Conservation (phyloP, 1,284 basidiomycete species). For the Xerocomus minutiporus region DNA sequence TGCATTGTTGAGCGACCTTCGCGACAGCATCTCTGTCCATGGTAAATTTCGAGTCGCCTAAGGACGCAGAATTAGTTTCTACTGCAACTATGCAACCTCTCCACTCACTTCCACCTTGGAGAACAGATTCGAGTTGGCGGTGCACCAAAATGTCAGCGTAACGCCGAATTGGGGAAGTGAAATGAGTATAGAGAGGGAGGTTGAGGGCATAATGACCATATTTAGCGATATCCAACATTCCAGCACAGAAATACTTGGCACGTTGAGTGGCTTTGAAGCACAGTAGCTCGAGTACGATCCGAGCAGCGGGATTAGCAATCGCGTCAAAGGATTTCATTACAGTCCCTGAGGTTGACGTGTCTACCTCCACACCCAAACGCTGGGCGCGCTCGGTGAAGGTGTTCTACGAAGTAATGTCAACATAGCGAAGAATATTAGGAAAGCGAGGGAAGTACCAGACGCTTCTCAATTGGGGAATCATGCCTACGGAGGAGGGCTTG, state of each 20-base stretch:
- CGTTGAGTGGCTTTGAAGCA: conserved; percentile 86
- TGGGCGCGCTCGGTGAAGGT: conserved; percentile 76
- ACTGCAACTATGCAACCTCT: neutral
- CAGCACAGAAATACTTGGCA: conserved; percentile 97
- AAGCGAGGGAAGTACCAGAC: conserved; percentile 52
- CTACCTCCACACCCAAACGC: conserved; percentile 80
- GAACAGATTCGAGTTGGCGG: conserved; percentile 91
- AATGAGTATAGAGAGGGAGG: conserved; percentile 93
- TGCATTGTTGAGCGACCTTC: conserved; percentile 96
- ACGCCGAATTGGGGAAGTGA: conserved; percentile 89
- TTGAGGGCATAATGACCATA: conserved; percentile 93
- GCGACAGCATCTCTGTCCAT: conserved; percentile 97
- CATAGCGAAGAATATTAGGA: neutral
- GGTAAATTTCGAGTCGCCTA: conserved; percentile 80
- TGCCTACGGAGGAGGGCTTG: conserved; percentile 93
- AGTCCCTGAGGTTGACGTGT: conserved; percentile 74
- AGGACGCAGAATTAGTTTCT: conserved; percentile 7
- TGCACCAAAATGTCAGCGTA: conserved; percentile 97
- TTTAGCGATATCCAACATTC: conserved; percentile 98
- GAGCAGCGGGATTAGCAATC: conserved; percentile 70
- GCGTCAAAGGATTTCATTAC: conserved; percentile 81
- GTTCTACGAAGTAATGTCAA: conserved; percentile 44
- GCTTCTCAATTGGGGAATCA: conserved; percentile 87
- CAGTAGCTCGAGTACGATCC: conserved; percentile 73
- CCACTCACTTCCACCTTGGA: conserved; percentile 63